These are phyloP conservation scores for Wickerhamomyces sp. DNA, from an alignment of 1,139 yeast species.

Conservation along the genomic window DNA sequence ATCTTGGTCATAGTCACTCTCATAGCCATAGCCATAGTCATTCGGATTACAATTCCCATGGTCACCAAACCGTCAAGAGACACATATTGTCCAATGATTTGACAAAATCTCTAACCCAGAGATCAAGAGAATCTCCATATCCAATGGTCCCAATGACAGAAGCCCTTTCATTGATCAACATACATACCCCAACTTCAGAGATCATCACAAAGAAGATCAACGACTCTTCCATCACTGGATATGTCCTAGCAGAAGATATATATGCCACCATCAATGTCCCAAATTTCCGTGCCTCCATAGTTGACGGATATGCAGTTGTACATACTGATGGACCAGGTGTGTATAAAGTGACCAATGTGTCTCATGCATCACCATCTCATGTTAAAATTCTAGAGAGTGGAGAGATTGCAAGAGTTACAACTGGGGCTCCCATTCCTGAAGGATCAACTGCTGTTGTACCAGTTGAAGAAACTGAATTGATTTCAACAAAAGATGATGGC, in stretches of 20 bases:
- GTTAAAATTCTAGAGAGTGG: conserved; percentile 23
- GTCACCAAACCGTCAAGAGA: conserved; percentile 12
- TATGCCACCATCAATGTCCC: conserved; percentile 37
- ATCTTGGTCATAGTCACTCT: conserved; percentile 11
- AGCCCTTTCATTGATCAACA: conserved; percentile 30
- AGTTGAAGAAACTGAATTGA: conserved; percentile 43
- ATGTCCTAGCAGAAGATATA: conserved; percentile 36
- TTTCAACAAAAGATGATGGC: conserved; percentile 28
- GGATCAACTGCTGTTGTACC: conserved; percentile 49
- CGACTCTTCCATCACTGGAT: conserved; percentile 29
- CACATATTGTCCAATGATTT: conserved; percentile 29
- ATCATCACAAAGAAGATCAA: conserved; percentile 22
- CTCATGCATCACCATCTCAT: conserved; percentile 36
- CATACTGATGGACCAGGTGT: conserved; percentile 39
- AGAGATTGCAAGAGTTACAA: conserved; percentile 39
- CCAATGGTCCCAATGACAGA: conserved; percentile 38
- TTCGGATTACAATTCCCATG: conserved; percentile 16
- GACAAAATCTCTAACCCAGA: conserved; percentile 31
- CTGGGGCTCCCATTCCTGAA: conserved; percentile 48
- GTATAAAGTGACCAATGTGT: conserved; percentile 33
- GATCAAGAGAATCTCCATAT: conserved; percentile 42
- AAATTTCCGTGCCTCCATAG: conserved; percentile 43
- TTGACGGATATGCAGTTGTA: conserved; percentile 47
- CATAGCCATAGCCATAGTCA: conserved; percentile 16
- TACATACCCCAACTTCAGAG: conserved; percentile 24